Base-by-base conservation (phyloP, 2,329 filamentous ascomycete genomes). In the Hypocrella siamensis region DNA sequence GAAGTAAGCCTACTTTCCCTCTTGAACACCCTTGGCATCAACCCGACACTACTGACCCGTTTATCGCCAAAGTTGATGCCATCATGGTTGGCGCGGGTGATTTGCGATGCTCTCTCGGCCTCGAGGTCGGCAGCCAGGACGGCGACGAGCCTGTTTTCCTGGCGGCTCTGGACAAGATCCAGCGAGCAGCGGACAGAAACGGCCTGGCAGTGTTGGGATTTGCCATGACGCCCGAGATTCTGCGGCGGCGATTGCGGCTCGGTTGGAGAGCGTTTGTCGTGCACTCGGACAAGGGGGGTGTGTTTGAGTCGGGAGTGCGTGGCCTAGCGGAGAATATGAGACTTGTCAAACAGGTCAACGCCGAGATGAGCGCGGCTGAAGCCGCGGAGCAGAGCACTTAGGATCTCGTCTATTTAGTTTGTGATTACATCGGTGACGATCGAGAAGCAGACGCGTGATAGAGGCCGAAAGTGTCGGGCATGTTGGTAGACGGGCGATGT, bases 61-160 rank as follows among this genome's bases (percentile, higher is more conserved):
- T 16, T 15, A 6, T 14, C 4, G 3, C 10, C 1, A 17, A 4
- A 30, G 28, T 30, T 14, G 28, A 30, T 30, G 28, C 17, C 15
- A 17, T 30, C 19, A 30, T 30, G 28, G 19, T 30, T 4, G 28
- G 28, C 12, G 28, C 19, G 4, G 28, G 28, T 10, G 28, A 30
- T 17, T 12, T 30, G 15, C n/a, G 28, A 30, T 30, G 28, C 19
- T 30, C 28, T 9, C 28, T 30, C 17, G 28, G 28, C 11, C 28
- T 30, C n/a, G 28, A 12, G 10, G 19, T 30, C 10, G 28, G 28
- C 8, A 30, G 28, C 15, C 28, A 30, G 15, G 28, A 30, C n/a
- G 21, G 21, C 21, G 21, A 22, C 7, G 21, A 22, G 12, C 7
- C 21, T 12, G 21, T 22, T 12, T 22, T 22, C 12, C 21, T 22